phyloP scores from a whole-genome alignment of 164 flowering plant species.

The Annona cherimola region DNA sequence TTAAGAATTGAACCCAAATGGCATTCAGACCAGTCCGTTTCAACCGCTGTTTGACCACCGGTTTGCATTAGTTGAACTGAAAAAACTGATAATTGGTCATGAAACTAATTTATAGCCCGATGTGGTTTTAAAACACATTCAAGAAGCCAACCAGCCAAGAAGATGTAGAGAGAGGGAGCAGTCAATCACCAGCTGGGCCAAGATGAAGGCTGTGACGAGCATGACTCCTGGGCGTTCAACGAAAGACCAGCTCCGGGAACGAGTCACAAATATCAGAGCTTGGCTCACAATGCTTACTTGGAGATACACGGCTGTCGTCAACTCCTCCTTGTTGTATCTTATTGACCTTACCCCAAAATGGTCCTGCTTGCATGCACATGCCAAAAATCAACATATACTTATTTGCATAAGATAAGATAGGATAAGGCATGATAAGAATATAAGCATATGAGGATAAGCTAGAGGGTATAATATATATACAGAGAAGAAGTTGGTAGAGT shows the following conservation, averaged over 20 bases:
- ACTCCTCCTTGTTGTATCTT: slow-evolving; percentile 27
- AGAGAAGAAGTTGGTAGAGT: slow-evolving; percentile 54
- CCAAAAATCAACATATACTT: neutral
- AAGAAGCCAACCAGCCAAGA: too few species aligned
- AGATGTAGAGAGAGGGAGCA: neutral
- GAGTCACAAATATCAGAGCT: slow-evolving; percentile 85
- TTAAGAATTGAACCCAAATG: too few species aligned
- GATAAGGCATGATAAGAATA: neutral
- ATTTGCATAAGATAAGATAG: neutral
- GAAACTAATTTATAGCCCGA: too few species aligned
- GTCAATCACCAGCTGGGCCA: slow-evolving; percentile 61
- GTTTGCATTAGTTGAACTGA: too few species aligned
- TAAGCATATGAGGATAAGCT: too few species aligned
- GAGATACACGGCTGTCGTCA: slow-evolving; percentile 68
- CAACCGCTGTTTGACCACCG: too few species aligned
- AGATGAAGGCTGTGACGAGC: slow-evolving; percentile 61
- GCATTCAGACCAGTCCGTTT: too few species aligned
- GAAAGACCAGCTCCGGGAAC: slow-evolving; percentile 84
- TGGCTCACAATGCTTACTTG: slow-evolving; percentile 91
- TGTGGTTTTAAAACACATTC: too few species aligned
- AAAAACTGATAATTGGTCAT: too few species aligned
- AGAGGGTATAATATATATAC: slow-evolving; percentile 27
- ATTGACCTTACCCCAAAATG: slow-evolving; percentile 48
- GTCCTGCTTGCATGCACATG: slow-evolving; percentile 25
- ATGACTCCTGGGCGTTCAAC: slow-evolving; percentile 75